Evolutionary conservation across 2,329 filamentous ascomycete genomes (phyloP).

Genomic region (Paecilomyces sp.): DNA sequence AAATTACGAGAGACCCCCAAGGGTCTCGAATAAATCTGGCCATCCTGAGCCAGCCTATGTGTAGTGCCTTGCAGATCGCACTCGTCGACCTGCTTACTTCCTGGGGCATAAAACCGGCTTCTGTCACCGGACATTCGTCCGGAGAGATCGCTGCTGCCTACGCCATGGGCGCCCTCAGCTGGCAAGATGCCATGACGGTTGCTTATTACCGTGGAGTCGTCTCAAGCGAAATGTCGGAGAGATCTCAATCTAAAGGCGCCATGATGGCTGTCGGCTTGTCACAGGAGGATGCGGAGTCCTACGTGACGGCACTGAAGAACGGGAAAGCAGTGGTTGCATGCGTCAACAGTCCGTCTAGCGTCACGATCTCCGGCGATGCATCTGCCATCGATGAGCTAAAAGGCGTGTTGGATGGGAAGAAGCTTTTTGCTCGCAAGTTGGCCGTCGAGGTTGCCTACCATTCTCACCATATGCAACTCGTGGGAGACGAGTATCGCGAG

Average conservation of each 20-base stretch:
- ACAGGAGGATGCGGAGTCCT: neutral
- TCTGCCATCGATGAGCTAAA: conserved; percentile 17
- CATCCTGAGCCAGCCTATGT: conserved; percentile 8
- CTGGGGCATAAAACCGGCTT: conserved; percentile 7
- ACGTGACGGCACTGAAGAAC: conserved; percentile 1
- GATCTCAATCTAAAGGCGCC: neutral
- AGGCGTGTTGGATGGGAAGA: conserved; percentile 10
- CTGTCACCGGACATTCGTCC: conserved; percentile 16
- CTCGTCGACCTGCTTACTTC: conserved; percentile 13
- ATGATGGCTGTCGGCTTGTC: conserved; percentile 11
- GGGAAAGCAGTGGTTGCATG: conserved; percentile 6
- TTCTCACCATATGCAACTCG: conserved; percentile 13
- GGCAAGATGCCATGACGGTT: conserved; percentile 10
- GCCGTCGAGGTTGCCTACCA: conserved; percentile 17
- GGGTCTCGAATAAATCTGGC: neutral
- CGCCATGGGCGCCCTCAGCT: conserved; percentile 9
- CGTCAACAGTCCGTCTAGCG: neutral
- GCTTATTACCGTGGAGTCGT: conserved; percentile 14
- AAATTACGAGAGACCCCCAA: conserved; percentile 20
- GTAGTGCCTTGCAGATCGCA: conserved; percentile 13
- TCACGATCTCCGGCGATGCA: neutral
- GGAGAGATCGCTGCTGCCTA: conserved; percentile 21
- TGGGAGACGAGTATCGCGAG: neutral
- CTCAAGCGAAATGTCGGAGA: conserved; percentile 1
- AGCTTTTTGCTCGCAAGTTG: conserved; percentile 11